Evolutionary conservation across 495 filamentous ascomycete genomes (phyloP).

Genomic region (Pseudomonodictys pantanalensis): DNA sequence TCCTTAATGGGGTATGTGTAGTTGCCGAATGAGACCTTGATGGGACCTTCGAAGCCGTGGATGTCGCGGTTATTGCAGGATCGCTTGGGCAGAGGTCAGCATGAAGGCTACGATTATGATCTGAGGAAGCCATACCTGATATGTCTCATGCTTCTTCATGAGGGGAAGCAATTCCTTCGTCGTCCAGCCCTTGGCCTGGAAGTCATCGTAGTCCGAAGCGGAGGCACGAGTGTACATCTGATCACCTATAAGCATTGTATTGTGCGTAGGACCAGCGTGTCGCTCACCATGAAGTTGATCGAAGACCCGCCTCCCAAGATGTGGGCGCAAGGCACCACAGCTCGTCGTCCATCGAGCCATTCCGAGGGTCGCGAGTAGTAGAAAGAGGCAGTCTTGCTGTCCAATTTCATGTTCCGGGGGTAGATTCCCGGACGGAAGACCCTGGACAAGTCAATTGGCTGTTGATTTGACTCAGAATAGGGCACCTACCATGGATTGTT

Average conservation of each 20-base stretch:
- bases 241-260: background rate
- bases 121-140: constrained; percentile 48
- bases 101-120: background rate
- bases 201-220: constrained; percentile 81
- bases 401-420: constrained; percentile 76
- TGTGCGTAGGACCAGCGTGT: background rate
- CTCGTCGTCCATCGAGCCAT: constrained; percentile 66
- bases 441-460: constrained; percentile 11
- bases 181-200: constrained; percentile 75
- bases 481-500: constrained; percentile 67
- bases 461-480: background rate
- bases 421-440: constrained; percentile 77
- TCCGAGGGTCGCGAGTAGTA: constrained; percentile 75
- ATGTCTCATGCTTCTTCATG: constrained; percentile 81
- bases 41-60: constrained; percentile 77
- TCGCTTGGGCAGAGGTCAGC: constrained; percentile 40
- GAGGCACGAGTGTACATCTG: constrained; percentile 85
- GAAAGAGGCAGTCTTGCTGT: constrained; percentile 83
- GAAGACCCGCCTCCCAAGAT: constrained; percentile 74
- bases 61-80: constrained; percentile 68
- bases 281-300: constrained; percentile 74
- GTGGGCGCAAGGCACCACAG: constrained; percentile 76
- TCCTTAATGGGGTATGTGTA: constrained; percentile 53
- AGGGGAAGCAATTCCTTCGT: constrained; percentile 75
- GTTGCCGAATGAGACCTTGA: constrained; percentile 81